Percentiles rank a stretch among this genome's conserved stretches.
These are phyloP conservation scores for Aquilaria sinensis DNA, from an alignment of 345 rosid species.

Conservation along the genomic window DNA sequence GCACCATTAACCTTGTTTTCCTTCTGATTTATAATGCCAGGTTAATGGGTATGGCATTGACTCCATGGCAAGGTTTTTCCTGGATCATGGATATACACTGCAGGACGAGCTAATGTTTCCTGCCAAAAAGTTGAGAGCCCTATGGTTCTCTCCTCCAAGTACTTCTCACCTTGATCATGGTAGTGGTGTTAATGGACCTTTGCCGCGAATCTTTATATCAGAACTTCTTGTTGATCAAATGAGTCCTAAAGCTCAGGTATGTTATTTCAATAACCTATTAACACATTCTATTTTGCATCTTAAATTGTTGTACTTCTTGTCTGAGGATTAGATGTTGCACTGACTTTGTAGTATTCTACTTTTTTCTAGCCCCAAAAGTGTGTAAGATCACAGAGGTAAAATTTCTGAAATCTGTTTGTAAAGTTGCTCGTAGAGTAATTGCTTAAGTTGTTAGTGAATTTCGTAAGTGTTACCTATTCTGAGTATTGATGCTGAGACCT, in stretches of 20 bases:
- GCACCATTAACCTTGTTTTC: not conserved
- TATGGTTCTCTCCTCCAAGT: constrained; percentile 91
- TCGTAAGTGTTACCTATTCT: too few species aligned
- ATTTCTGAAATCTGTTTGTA: too few species aligned
- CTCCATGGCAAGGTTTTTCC: constrained; percentile 69
- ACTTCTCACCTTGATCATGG: constrained; percentile 28
- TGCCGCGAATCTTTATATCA: constrained; percentile 83
- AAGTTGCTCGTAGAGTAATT: too few species aligned
- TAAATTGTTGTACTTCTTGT: too few species aligned
- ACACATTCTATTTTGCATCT: not conserved
- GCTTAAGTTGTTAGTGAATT: too few species aligned
- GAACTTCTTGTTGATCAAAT: constrained; percentile 85
- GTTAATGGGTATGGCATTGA: constrained; percentile 74
- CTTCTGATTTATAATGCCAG: constrained; percentile 23
- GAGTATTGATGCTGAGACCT: too few species aligned
- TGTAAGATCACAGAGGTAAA: too few species aligned
- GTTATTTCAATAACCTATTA: not conserved
- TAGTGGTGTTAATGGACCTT: constrained; percentile 62
- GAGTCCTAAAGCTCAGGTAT: constrained; percentile 73
- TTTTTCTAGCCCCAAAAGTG: too few species aligned
- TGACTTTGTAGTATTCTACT: too few species aligned
- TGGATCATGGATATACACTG: constrained; percentile 75
- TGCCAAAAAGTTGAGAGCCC: constrained; percentile 80
- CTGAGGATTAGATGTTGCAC: too few species aligned
- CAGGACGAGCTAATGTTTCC: constrained; percentile 81